Evolutionary conservation across 2,329 filamentous ascomycete species (phyloP).

Genomic region (Microsporum audouinii): DNA sequence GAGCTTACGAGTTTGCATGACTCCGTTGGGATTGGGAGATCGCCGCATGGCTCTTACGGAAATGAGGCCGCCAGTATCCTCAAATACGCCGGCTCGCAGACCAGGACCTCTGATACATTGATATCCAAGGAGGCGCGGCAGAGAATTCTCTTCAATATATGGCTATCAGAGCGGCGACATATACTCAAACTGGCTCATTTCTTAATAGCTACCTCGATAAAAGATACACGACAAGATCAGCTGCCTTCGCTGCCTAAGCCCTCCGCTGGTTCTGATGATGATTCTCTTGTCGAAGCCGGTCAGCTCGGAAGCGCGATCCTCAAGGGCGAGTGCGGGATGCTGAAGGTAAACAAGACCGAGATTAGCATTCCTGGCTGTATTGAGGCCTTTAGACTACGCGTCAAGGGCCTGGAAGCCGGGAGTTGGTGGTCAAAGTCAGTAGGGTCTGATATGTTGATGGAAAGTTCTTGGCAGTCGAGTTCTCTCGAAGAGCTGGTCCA

Average conservation of each 20-base stretch:
- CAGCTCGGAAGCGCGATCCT: constrained; percentile 6
- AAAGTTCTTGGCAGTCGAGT: constrained; percentile 52
- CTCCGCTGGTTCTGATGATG: background rate
- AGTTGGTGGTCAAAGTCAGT: constrained; percentile 38
- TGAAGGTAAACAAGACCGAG: background rate
- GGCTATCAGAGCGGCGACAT: constrained; percentile 59
- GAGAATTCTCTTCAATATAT: constrained; percentile 57
- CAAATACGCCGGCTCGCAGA: constrained; percentile 19
- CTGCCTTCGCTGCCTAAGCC: background rate
- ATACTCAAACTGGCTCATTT: constrained; percentile 54
- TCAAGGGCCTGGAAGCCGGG: constrained; percentile 24
- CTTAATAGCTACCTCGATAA: constrained; percentile 26
- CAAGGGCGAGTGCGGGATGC: background rate
- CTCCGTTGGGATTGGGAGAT: constrained; percentile 34
- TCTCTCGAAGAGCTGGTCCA: constrained; percentile 61
- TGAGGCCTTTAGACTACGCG: constrained; percentile 24
- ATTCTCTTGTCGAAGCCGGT: background rate
- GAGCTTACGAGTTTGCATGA: constrained; percentile 66
- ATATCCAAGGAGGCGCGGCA: constrained; percentile 52
- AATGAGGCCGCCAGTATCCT: constrained; percentile 25
- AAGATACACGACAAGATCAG: constrained; percentile 12
- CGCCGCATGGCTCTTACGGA: constrained; percentile 8
- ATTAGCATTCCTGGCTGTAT: constrained; percentile 26
- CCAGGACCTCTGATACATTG: constrained; percentile 38
- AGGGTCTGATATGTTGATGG: constrained; percentile 41